Evolutionary conservation across 2,329 filamentous ascomycete genomes (phyloP).

Genomic region (Epichloe scottii): DNA sequence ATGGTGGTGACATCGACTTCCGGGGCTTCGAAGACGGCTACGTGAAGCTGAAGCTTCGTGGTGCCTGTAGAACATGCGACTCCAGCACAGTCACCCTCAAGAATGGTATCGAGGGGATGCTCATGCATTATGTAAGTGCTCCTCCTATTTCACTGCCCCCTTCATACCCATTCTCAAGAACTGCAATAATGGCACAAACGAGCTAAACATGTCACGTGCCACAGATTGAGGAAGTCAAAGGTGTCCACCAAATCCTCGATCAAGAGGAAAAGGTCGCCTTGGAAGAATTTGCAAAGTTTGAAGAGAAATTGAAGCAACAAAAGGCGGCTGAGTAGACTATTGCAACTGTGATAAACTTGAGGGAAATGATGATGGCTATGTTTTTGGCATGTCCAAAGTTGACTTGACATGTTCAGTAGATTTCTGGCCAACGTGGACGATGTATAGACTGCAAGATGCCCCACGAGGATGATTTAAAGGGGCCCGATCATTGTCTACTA

Average conservation of each 20-base stretch:
- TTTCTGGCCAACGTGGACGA: not conserved
- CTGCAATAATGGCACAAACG: not conserved
- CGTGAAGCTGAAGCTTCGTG: conserved; percentile 76
- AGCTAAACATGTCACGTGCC: not conserved
- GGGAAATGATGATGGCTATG: too few relatives aligned
- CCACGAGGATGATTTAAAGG: not conserved
- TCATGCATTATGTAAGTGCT: conserved; percentile 83
- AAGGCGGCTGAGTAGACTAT: conserved; percentile 23
- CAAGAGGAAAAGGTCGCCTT: conserved; percentile 82
- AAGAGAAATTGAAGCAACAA: conserved; percentile 60
- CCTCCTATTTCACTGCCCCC: not conserved
- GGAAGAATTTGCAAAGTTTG: conserved; percentile 85
- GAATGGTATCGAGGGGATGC: conserved; percentile 96
- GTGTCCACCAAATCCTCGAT: conserved; percentile 81
- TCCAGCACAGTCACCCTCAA: conserved; percentile 93
- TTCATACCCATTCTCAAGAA: not conserved
- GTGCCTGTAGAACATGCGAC: conserved; percentile 91
- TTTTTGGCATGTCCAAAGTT: not conserved
- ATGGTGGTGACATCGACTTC: conserved; percentile 95
- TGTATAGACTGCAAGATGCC: not conserved
- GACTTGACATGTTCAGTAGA: not conserved
- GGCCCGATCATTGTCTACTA: not conserved
- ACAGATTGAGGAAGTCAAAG: conserved; percentile 90
- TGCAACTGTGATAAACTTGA: not conserved
- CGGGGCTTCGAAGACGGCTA: conserved; percentile 72